Conservation (phyloP, 176 grass and related monocot genomes). For the Neostapfia colusana region DNA sequence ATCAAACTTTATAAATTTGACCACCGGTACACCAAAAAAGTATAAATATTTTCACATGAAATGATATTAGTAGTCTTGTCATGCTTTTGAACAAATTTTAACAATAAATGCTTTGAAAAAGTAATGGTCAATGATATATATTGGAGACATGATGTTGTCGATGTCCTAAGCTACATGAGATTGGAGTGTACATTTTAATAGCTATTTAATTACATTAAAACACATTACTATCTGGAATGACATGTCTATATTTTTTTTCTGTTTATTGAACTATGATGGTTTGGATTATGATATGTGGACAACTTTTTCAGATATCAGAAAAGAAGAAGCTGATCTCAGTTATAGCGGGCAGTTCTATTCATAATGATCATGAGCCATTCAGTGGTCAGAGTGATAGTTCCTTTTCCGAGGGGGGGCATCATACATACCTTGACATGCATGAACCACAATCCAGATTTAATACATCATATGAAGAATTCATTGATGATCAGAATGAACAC, state of each 20-base stretch:
- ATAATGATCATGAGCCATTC: conserved; percentile 42
- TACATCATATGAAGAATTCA: conserved; percentile 37
- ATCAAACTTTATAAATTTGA: neutral
- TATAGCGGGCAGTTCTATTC: conserved; percentile 58
- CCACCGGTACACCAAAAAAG: neutral
- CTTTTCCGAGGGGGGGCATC: conserved; percentile 25
- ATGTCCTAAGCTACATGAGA: neutral
- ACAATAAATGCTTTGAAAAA: neutral
- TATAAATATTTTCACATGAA: too few species aligned
- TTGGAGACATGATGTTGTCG: neutral
- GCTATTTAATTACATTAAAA: conserved; percentile 21
- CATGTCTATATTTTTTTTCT: neutral
- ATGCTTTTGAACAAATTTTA: neutral
- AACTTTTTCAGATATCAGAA: conserved; percentile 75
- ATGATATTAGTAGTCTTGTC: neutral
- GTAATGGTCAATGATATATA: neutral
- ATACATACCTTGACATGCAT: conserved; percentile 38
- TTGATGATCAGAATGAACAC: conserved; percentile 27
- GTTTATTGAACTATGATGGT: conserved; percentile 28
- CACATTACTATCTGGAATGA: conserved; percentile 10
- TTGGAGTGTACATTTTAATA: neutral
- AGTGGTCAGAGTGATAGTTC: conserved; percentile 44
- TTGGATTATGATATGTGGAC: conserved; percentile 40
- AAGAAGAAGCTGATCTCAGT: conserved; percentile 69
- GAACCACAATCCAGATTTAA: conserved; percentile 38